Base-by-base conservation (phyloP, 2,329 filamentous ascomycete genomes). In the Trichothecium sympodiale region DNA sequence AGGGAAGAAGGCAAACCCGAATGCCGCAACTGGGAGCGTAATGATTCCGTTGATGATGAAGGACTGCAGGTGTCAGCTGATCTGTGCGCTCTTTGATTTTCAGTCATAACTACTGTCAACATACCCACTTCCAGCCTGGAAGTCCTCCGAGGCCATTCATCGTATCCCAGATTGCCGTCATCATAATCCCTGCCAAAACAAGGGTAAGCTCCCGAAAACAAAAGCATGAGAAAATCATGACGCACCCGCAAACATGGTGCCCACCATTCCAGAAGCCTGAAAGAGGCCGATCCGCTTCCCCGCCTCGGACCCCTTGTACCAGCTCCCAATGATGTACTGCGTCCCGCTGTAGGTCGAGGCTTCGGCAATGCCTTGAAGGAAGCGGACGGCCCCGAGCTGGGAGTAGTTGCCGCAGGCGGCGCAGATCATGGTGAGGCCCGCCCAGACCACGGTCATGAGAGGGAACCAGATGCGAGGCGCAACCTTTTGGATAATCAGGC, bases 221-320 rank as follows among this genome's bases (percentile, higher is more conserved):
- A n/a, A n/a, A n/a, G n/a, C n/a, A n/a, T n/a, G n/a, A n/a, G n/a
- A n/a, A n/a, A n/a, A n/a, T n/a, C n/a, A n/a, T n/a, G n/a, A n/a
- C n/a, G n/a, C n/a, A 0, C 71, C 72, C 3, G 64, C 63, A 38
- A 77, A 72, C 62, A 76, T 69, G 0, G 64, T 71, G 0, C 71
- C 72, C 0, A 67, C 65, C 4, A 73, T 60, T 3, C 70, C 71
- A 14, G 67, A 69, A 7, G 68, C 62, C 13, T 68, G 72, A 48
- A 77, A 78, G 20, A 77, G 65, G 18, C 68, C 71, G 4, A 62
- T 66, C 2, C 74, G 61, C 45, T 77, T 77, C 3, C 69, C 71
- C 0, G 77, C 62, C 41, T 77, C 73, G 7, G 45, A 45, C 1
- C 38, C 38, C 25, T 65, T 74, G 44, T 76, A 77, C 71, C 72